phyloP scores from a whole-genome alignment of 495 filamentous ascomycete species.

The Penicillium verhagenii region DNA sequence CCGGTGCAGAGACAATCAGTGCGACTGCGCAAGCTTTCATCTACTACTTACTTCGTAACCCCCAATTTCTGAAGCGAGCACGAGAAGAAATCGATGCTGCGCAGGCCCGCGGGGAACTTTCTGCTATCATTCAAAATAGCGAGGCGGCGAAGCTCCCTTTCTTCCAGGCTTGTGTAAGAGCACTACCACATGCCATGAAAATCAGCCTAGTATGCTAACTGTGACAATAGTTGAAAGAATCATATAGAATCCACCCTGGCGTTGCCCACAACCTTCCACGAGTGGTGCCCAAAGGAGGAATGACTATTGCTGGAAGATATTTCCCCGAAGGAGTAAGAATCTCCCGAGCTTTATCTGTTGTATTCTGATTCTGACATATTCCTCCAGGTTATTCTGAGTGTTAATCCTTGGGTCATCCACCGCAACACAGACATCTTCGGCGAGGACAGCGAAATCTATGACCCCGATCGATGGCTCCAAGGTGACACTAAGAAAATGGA shows the following conservation, averaged over 20 bases:
- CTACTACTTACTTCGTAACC: constrained; percentile 34
- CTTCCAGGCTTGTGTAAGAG: constrained; percentile 37
- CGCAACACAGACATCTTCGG: constrained; percentile 43
- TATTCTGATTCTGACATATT: not conserved
- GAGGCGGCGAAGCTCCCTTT: constrained; percentile 32
- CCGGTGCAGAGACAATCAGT: constrained; percentile 46
- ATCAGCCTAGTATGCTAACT: not conserved
- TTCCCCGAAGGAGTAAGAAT: constrained; percentile 37
- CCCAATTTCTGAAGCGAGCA: constrained; percentile 24
- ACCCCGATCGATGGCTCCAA: constrained; percentile 46
- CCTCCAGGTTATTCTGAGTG: constrained; percentile 36
- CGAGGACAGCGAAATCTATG: constrained; percentile 42
- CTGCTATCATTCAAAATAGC: constrained; percentile 21
- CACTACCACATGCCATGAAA: not conserved
- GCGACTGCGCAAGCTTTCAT: constrained; percentile 38
- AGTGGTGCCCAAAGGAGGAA: constrained; percentile 26
- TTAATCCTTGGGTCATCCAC: constrained; percentile 48
- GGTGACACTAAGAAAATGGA: constrained; percentile 29
- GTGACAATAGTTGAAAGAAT: constrained; percentile 45
- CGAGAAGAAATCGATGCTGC: constrained; percentile 39
- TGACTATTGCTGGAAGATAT: constrained; percentile 30
- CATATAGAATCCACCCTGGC: constrained; percentile 45
- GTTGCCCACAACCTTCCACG: constrained; percentile 28
- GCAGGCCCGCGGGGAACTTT: constrained; percentile 22
- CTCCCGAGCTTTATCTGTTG: not conserved